A percentile compares a stretch with the other conserved stretches of the same genome.
Conservation (phyloP, 305 asterid genomes). For the Solanum hybrid region DNA sequence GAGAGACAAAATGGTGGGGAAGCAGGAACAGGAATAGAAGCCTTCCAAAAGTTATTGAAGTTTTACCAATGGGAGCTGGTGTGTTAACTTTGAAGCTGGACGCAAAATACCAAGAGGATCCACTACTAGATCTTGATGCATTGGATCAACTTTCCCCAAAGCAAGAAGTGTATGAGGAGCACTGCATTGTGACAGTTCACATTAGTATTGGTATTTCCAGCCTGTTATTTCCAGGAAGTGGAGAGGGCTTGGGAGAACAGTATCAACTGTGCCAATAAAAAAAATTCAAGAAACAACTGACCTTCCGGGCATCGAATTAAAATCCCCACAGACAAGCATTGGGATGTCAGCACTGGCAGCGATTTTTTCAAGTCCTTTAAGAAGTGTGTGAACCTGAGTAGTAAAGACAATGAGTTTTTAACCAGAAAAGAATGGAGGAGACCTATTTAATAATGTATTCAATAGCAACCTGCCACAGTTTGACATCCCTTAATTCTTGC, state of each 20-base stretch:
- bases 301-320: constrained; percentile 94
- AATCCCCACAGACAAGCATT: constrained; percentile 97
- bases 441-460: constrained; percentile 4
- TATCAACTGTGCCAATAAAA: background rate
- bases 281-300: constrained; percentile 18
- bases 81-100: constrained; percentile 53
- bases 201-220: constrained; percentile 3
- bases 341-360: constrained; percentile 95
- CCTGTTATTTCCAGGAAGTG: background rate
- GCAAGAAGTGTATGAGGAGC: constrained; percentile 97
- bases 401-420: constrained; percentile 8
- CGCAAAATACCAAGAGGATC: constrained; percentile 88
- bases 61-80: constrained; percentile 80
- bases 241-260: background rate
- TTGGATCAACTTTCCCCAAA: constrained; percentile 88
- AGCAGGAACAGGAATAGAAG: background rate
- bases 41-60: constrained; percentile 1
- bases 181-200: constrained; percentile 32
- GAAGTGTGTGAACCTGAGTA: constrained; percentile 72
- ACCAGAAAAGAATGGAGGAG: background rate
- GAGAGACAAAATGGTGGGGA: background rate
- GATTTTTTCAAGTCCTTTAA: constrained; percentile 95
- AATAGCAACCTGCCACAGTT: constrained; percentile 89
- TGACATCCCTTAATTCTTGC: constrained; percentile 88
- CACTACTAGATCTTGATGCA: constrained; percentile 61